These are phyloP conservation scores for Penicillium angulare DNA, from an alignment of 495 filamentous ascomycete species.

Conservation along the genomic window DNA sequence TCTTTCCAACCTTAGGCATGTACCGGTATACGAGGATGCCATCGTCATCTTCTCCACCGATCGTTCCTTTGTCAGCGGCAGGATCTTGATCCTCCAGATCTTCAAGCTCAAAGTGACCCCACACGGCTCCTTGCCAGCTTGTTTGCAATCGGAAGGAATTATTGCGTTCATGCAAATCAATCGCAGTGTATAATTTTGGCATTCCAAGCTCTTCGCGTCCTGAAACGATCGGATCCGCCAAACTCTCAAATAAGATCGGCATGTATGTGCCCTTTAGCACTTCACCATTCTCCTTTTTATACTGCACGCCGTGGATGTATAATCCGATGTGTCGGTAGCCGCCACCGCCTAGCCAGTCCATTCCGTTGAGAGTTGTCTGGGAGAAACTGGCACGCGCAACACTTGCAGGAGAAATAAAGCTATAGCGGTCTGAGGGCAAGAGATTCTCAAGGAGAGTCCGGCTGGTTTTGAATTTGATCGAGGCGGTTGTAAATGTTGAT, in stretches of 20 bases:
- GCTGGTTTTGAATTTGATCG: constrained; percentile 57
- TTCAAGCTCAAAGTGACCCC: constrained; percentile 41
- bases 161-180: constrained; percentile 41
- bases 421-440: constrained; percentile 41
- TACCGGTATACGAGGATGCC: constrained; percentile 46
- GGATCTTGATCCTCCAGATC: constrained; percentile 35
- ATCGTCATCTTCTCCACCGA: constrained; percentile 32
- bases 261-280: constrained; percentile 50
- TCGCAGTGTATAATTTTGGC: constrained; percentile 52
- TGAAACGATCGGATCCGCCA: constrained; percentile 52
- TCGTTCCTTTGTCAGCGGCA: constrained; percentile 22
- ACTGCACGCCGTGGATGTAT: constrained; percentile 58
- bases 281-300: constrained; percentile 47
- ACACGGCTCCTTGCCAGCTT: constrained; percentile 48
- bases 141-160: constrained; percentile 38
- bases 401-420: constrained; percentile 48
- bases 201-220: constrained; percentile 57
- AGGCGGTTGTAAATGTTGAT: constrained; percentile 50
- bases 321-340: constrained; percentile 57
- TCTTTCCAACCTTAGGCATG: constrained; percentile 44
- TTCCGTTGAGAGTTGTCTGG: constrained; percentile 45
- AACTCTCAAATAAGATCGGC: constrained; percentile 52
- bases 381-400: constrained; percentile 51
- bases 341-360: constrained; percentile 55
- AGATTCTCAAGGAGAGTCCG: constrained; percentile 57